Base-by-base conservation (phyloP, 2,329 filamentous ascomycete species). In the Clarireedia monteithiana region DNA sequence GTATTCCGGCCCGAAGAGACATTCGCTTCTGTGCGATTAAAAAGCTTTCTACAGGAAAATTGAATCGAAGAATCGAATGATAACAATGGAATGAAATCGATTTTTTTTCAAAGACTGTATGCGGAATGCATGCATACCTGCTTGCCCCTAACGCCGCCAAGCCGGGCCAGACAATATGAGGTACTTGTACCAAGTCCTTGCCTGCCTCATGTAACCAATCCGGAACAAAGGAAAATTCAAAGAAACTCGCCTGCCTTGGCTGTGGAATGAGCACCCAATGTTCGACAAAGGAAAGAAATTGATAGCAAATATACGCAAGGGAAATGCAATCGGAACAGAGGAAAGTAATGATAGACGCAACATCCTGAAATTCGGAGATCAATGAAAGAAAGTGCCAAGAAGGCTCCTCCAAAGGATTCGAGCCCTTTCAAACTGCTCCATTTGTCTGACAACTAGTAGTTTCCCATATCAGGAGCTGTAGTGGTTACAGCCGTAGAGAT, bases 1-100 rank as follows among this genome's bases (percentile, higher is more conserved):
- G 38, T 50, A 55, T 55, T 50, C 53, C 53, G 38, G 38, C 46
- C 47, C 38, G 38, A 44, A 44, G 46, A 50, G 49, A 55, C 23
- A 50, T 20, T 55, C 26, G 53, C 53, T 23, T 39, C 34, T 38
- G 38, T 42, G 53, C 53, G 46, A 44, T 20, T 10, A 36, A 34
- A 50, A 36, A 30, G 26, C 27, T 55, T 50, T 46, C 42, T 46
- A 46, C 42, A 24, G 26, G 45, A 17, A 53, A 14, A 36, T 38
- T 27, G 27, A 23, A 36, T 20, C 3, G 27, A 24, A 34, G 17
- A 34, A 55, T 10, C 30, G 4, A 24, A 36, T 50, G 27, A 44
- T 6, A 30, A 26, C 20, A 17, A 50, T 23, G 15, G 30, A 50
- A 50, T 26, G 14, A 20, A 14, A n/a, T 12, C 42, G 26, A 55